Conservation (phyloP, 768 basidiomycete species). For the Phlebiopsis gigantea region DNA sequence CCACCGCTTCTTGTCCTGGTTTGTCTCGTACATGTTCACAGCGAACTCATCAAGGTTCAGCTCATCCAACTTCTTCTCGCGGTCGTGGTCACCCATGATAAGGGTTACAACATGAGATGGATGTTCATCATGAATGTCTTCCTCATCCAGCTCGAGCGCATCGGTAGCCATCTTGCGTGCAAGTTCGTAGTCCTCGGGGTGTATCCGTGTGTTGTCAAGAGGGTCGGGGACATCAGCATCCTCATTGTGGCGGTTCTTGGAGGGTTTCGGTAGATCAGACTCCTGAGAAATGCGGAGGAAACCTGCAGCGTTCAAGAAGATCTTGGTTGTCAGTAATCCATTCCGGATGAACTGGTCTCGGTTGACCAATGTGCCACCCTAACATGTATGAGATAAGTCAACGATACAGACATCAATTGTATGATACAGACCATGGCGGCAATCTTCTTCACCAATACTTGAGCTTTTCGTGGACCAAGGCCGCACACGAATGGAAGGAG, state of each 20-base stretch:
- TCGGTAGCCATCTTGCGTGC: constrained; percentile 98
- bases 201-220: constrained; percentile 91
- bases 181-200: constrained; percentile 96
- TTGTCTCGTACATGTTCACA: constrained; percentile 79
- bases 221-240: constrained; percentile 79
- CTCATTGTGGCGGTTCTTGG: constrained; percentile 55
- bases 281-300: constrained; percentile 86
- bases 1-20: constrained; percentile 82
- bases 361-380: constrained; percentile 87
- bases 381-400: not conserved
- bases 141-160: constrained; percentile 95
- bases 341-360: constrained; percentile 85
- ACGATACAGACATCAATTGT: not conserved
- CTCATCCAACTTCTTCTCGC: constrained; percentile 76
- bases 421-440: constrained; percentile 57
- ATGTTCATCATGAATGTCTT: constrained; percentile 89
- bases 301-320: constrained; percentile 90
- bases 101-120: constrained; percentile 84
- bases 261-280: constrained; percentile 46
- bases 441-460: constrained; percentile 78
- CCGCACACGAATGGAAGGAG: constrained; percentile 90
- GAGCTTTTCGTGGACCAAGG: constrained; percentile 91
- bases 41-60: constrained; percentile 97
- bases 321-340: constrained; percentile 73
- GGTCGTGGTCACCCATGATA: constrained; percentile 80